phyloP scores from a whole-genome alignment of 2,329 filamentous ascomycete species.

The Emmonsia crescens region DNA sequence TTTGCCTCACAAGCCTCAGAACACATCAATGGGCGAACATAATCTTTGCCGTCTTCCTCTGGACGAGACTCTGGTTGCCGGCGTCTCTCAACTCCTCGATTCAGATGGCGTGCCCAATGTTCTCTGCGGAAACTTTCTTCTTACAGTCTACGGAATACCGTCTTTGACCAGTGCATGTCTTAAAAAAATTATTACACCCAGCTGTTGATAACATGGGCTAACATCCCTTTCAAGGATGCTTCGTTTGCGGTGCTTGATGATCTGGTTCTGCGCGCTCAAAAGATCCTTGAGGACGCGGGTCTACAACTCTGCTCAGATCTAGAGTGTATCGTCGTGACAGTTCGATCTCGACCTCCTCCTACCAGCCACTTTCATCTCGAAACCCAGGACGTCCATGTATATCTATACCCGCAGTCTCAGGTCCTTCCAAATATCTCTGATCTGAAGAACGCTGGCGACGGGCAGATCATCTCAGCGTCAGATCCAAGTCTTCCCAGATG shows the following conservation, averaged over 20 bases:
- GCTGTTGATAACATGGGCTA: not conserved
- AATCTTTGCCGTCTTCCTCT: not conserved
- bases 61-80: conserved; percentile 9
- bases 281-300: conserved; percentile 1
- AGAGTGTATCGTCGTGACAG: conserved; percentile 4
- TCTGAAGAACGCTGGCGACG: not conserved
- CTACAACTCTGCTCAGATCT: conserved; percentile 2
- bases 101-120: conserved; percentile 15
- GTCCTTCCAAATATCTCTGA: conserved; percentile 10
- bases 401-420: conserved; percentile 7
- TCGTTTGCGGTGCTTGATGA: conserved; percentile 9
- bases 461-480: conserved; percentile 9
- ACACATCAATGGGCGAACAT: conserved; percentile 1
- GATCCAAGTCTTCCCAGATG: conserved; percentile 6
- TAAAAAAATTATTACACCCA: not conserved
- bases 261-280: not conserved
- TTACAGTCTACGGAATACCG: conserved; percentile 21
- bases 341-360: conserved; percentile 6
- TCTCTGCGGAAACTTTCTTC: conserved; percentile 22
- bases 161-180: conserved; percentile 6
- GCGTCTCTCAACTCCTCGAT: conserved; percentile 16
- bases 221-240: conserved; percentile 5
- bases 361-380: conserved; percentile 10
- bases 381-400: conserved; percentile 5
- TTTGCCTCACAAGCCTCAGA: not conserved